Evolutionary conservation across 768 basidiomycete species (phyloP).

Genomic region (Amanita fuliginea): DNA sequence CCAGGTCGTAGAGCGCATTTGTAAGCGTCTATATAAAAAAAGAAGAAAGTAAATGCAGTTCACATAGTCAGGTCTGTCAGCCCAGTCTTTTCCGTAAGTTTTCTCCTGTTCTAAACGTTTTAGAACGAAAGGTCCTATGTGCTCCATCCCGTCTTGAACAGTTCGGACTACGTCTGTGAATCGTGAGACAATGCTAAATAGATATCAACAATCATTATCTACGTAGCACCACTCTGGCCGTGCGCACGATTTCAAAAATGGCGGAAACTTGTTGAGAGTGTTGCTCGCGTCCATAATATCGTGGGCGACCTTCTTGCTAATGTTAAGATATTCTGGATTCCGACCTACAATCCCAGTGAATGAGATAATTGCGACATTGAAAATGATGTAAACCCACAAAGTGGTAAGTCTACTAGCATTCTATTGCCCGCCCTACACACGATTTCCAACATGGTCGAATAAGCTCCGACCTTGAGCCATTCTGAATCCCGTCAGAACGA

Average conservation of each 20-base stretch:
- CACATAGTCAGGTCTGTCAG: constrained; percentile 16
- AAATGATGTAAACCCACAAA: constrained; percentile 11
- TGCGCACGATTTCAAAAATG: constrained; percentile 14
- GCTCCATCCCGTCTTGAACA: constrained; percentile 9
- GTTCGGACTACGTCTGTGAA: constrained; percentile 8
- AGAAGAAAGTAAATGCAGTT: neutral
- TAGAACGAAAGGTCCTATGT: constrained; percentile 18
- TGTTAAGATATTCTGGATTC: constrained; percentile 10
- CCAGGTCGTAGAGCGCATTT: constrained; percentile 25
- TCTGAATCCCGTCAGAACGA: constrained; percentile 3
- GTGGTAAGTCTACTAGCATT: constrained; percentile 15
- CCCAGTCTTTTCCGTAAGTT: constrained; percentile 17
- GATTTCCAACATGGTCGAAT: constrained; percentile 11
- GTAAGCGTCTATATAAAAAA: constrained; percentile 20
- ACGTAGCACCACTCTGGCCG: no score
- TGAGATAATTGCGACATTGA: neutral
- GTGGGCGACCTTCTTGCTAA: constrained; percentile 10
- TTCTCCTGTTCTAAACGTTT: constrained; percentile 15
- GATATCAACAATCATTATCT: neutral
- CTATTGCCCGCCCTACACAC: constrained; percentile 13
- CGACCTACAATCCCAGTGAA: constrained; percentile 10
- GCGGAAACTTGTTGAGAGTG: constrained; percentile 15
- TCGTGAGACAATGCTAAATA: constrained; percentile 10
- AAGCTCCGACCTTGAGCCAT: constrained; percentile 10
- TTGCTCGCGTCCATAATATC: constrained; percentile 10